Evolutionary conservation across 805 yeast genomes (phyloP).

Genomic region (Candida argentea): DNA sequence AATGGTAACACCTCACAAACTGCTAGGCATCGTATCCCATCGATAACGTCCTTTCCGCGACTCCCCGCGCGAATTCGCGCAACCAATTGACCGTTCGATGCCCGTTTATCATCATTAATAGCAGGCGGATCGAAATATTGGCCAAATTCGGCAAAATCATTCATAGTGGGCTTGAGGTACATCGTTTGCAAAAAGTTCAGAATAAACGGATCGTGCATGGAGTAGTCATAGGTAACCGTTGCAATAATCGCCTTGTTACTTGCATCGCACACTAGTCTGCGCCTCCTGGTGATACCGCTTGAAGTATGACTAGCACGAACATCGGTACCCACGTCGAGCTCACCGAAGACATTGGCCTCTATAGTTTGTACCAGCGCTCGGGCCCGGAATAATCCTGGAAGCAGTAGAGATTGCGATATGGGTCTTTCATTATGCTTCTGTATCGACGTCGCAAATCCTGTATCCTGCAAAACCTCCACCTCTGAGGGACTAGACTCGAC

Average conservation of each 20-base stretch:
- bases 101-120: conserved; percentile 5
- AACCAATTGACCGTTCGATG: conserved; percentile 53
- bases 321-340: conserved; percentile 11
- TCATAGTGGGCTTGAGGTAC: conserved; percentile 45
- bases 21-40: conserved; percentile 43
- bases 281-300: conserved; percentile 3
- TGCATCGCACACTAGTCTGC: conserved; percentile 20
- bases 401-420: conserved; percentile 5
- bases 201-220: conserved; percentile 58
- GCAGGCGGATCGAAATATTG: conserved; percentile 6
- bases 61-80: conserved; percentile 53
- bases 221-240: conserved; percentile 46
- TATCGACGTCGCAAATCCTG: not conserved
- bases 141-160: conserved; percentile 65
- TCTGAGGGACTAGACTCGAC: conserved; percentile 14
- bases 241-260: conserved; percentile 22
- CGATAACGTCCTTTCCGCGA: conserved; percentile 26
- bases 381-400: conserved; percentile 13
- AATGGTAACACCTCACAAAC: conserved; percentile 53
- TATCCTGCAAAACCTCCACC: conserved; percentile 6
- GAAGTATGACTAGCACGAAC: not conserved
- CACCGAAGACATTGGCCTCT: conserved; percentile 36
- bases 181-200: conserved; percentile 43
- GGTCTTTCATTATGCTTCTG: too few species aligned
- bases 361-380: conserved; percentile 30